A percentile compares a stretch with the other conserved stretches of the same genome.
Evolutionary conservation across 2,329 filamentous ascomycete species (phyloP).

Genomic region (Cordyceps javanica): DNA sequence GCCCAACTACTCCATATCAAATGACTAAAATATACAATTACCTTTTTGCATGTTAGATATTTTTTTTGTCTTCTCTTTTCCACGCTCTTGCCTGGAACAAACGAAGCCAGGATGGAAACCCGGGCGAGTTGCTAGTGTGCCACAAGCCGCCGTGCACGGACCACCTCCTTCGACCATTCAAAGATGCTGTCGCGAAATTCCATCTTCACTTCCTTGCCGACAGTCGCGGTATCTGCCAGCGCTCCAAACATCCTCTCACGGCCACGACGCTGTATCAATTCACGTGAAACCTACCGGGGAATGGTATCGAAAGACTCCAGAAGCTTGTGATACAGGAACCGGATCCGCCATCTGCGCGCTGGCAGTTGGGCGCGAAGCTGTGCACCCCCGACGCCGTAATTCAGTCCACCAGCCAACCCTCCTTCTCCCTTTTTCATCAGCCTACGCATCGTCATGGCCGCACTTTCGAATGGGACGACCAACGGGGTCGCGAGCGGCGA

Average conservation of each 20-base stretch:
- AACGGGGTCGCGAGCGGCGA: constrained; percentile 39
- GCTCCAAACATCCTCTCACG: background rate
- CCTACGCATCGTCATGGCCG: constrained; percentile 30
- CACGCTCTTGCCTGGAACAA: background rate
- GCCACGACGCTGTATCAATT: constrained; percentile 4
- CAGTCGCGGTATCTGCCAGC: constrained; percentile 3
- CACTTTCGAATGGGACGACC: constrained; percentile 36
- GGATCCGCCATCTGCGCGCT: background rate
- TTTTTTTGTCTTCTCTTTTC: background rate
- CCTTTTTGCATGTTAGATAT: no score
- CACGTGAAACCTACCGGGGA: background rate
- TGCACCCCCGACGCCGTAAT: background rate
- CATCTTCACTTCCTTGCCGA: constrained; percentile 3
- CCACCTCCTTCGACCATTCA: constrained; percentile 3
- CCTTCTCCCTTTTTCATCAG: background rate
- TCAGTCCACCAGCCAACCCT: background rate
- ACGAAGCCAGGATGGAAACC: background rate
- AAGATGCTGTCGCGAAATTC: constrained; percentile 13
- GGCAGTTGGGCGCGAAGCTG: constrained; percentile 7
- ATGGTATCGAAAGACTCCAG: background rate
- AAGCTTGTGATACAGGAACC: background rate
- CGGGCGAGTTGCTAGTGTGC: background rate
- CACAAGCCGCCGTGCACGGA: constrained; percentile 8
- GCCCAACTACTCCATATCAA: no score
- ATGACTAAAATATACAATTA: no score